Conservation (phyloP, 2,329 filamentous ascomycete genomes). For the Cercospora sp. region DNA sequence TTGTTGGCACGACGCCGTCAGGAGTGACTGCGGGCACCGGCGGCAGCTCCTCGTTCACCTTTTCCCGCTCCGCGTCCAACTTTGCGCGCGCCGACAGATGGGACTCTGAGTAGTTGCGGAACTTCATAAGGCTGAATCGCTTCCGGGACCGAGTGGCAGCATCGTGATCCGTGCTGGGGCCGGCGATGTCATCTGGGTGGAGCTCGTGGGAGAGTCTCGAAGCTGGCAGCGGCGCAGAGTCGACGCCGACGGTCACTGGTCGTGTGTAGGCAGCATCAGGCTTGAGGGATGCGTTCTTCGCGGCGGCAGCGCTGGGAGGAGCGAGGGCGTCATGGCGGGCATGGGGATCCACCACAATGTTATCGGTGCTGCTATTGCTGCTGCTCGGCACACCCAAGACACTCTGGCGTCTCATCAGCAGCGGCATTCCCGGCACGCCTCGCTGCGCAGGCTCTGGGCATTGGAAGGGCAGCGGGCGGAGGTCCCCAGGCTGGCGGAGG, state of each 20-base stretch:
- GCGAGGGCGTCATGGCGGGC: background rate
- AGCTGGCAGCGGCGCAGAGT: slow-evolving; percentile 15
- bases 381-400: slow-evolving; percentile 41
- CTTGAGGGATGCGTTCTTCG: slow-evolving; percentile 19
- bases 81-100: slow-evolving; percentile 77
- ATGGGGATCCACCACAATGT: background rate
- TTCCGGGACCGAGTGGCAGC: slow-evolving; percentile 37
- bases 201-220: slow-evolving; percentile 33
- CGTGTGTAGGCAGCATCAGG: slow-evolving; percentile 23
- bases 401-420: slow-evolving; percentile 45
- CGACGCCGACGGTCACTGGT: slow-evolving; percentile 17
- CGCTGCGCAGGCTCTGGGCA: slow-evolving; percentile 19
- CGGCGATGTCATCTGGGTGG: slow-evolving; percentile 29
- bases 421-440: slow-evolving; percentile 38
- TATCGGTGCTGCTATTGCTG: slow-evolving; percentile 11
- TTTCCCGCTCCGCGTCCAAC: slow-evolving; percentile 58
- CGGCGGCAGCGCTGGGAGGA: slow-evolving; percentile 12
- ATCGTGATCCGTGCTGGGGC: slow-evolving; percentile 25
- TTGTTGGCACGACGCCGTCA: slow-evolving; percentile 56
- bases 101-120: slow-evolving; percentile 86
- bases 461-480: slow-evolving; percentile 17
- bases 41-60: slow-evolving; percentile 46
- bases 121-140: slow-evolving; percentile 70
- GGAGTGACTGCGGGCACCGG: slow-evolving; percentile 43
- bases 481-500: background rate